phyloP scores from a whole-genome alignment of 306 rosid genomes.

The Cercis canadensis region DNA sequence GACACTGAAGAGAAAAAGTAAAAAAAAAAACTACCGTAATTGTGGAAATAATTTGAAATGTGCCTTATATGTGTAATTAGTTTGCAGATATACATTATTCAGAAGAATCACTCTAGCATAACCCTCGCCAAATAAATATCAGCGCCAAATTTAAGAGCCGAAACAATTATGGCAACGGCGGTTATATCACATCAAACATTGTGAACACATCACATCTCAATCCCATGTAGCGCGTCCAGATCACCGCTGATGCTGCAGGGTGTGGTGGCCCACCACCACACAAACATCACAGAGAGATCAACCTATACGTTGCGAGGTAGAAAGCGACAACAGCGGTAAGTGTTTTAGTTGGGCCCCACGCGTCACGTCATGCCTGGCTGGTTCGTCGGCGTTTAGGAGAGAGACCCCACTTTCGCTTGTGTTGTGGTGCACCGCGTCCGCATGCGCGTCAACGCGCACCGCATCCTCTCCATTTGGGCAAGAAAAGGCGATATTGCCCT shows the following conservation, averaged over 20 bases:
- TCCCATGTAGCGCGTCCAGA: constrained; percentile 36
- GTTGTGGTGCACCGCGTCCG: constrained; percentile 55
- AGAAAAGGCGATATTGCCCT: neutral
- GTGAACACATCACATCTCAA: no score
- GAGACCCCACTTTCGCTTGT: constrained; percentile 31
- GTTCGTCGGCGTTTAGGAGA: constrained; percentile 42
- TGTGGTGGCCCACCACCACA: constrained; percentile 28
- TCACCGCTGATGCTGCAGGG: constrained; percentile 18
- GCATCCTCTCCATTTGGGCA: neutral
- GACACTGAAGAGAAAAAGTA: no score
- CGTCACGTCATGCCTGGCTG: constrained; percentile 46
- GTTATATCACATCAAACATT: neutral
- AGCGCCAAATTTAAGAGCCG: no score
- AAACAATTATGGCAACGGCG: neutral
- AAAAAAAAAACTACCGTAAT: no score
- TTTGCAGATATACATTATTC: no score
- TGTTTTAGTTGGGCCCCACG: constrained; percentile 51
- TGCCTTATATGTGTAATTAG: no score
- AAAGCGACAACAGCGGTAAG: constrained; percentile 38
- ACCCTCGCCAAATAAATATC: no score
- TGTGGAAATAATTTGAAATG: no score
- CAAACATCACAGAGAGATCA: no score
- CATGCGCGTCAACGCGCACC: constrained; percentile 34
- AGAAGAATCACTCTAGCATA: no score
- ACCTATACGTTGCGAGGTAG: neutral